Evolutionary conservation across 768 basidiomycete genomes (phyloP).

Genomic region (Lentinula lateritia): DNA sequence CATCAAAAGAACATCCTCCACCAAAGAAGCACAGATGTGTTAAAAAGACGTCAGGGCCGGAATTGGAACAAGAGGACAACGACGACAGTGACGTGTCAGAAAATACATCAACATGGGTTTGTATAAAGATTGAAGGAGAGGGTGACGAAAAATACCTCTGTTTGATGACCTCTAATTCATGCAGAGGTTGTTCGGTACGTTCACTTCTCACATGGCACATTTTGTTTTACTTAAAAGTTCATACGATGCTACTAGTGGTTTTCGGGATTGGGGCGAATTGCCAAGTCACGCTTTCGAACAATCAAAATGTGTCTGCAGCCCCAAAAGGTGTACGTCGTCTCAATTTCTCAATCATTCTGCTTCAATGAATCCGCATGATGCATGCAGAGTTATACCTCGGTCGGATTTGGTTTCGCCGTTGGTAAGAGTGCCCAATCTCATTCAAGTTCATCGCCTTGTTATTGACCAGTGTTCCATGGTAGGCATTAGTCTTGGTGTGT

Average conservation of each 20-base stretch:
- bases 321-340: constrained; percentile 40
- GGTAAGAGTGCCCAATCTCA: constrained; percentile 18
- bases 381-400: constrained; percentile 33
- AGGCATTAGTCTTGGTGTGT: constrained; percentile 44
- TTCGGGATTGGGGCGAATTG: constrained; percentile 46
- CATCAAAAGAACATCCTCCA: no score
- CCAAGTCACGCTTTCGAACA: constrained; percentile 41
- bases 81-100: no score
- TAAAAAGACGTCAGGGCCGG: no score
- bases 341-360: not conserved
- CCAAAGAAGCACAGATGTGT: no score
- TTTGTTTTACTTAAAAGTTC: no score
- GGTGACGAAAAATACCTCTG: no score
- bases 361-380: not conserved
- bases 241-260: constrained; percentile 47
- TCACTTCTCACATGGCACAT: no score
- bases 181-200: no score
- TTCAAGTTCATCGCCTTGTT: not conserved
- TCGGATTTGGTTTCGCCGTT: constrained; percentile 39
- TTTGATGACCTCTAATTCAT: no score
- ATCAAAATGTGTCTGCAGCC: constrained; percentile 30
- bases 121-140: no score
- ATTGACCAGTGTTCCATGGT: not conserved
- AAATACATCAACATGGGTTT: no score
- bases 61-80: no score